A percentile compares a stretch with the other conserved stretches of the same genome.
These are phyloP conservation scores for Pseudognaphalium luteoalbum DNA, from an alignment of 129 eudicot species.

Conservation along the genomic window DNA sequence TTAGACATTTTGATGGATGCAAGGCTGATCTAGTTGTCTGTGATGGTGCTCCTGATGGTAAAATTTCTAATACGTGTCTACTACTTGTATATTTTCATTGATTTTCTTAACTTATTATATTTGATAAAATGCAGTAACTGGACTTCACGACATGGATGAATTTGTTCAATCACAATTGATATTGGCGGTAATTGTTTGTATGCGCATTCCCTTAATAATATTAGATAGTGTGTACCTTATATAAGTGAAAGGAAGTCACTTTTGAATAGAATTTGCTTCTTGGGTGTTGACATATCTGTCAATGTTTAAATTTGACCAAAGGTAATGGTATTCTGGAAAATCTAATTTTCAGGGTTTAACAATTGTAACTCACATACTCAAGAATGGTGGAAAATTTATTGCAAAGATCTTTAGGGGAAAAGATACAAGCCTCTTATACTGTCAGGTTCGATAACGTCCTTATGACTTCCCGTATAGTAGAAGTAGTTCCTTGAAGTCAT, in stretches of 20 bases:
- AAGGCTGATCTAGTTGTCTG: slow-evolving; percentile 98
- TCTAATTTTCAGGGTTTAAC: slow-evolving; percentile 76
- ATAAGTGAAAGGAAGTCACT: background rate
- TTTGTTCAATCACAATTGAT: slow-evolving; percentile 97
- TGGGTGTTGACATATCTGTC: background rate
- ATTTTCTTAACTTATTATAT: background rate
- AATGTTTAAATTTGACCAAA: slow-evolving; percentile 4
- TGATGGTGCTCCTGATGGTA: slow-evolving; percentile 99
- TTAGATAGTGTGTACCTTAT: background rate
- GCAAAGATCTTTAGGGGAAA: slow-evolving; percentile 98
- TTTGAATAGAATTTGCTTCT: background rate
- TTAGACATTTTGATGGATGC: slow-evolving; percentile 98
- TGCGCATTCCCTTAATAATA: background rate
- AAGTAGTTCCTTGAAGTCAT: background rate
- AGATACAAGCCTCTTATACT: slow-evolving; percentile 96
- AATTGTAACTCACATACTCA: slow-evolving; percentile 93
- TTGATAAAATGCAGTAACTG: slow-evolving; percentile 65
- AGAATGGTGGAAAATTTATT: slow-evolving; percentile 89
- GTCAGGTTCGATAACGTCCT: slow-evolving; percentile 57
- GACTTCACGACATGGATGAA: slow-evolving; percentile 99
- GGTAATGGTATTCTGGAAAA: background rate
- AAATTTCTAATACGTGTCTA: slow-evolving; percentile 8
- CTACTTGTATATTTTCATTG: background rate
- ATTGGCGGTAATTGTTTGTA: slow-evolving; percentile 57
- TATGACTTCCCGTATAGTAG: background rate